Evolutionary conservation across 768 basidiomycete species (phyloP), one percentile per base, ranked within the genome.

Genomic region (Xerocomus spinulosus): DNA sequence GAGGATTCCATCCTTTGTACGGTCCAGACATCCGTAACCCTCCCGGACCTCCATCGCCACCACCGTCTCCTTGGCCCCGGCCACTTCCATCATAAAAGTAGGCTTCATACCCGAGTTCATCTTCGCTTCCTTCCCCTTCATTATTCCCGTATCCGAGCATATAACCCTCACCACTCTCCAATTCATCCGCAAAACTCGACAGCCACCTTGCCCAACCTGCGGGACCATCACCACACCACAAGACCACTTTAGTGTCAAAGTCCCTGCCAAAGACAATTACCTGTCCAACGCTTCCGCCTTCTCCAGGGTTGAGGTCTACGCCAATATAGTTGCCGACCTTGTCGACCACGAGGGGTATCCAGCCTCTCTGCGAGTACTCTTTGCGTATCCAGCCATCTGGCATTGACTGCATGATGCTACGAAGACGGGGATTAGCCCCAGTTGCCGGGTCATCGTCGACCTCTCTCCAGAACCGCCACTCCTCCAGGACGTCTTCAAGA

Each of bases 241-340:
- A 73, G 34, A 98, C 94, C 30, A 96, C 90, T 64, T 99, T 99
- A 10, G 92, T 87, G 68, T 99, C 96, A 67, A 98, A 97, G 63
- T 98, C 96, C 42, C 96, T 81, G n/a, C 96, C 96, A 65, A 98
- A 99, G 41, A 97, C 85, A 49, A 99, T 96, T 39, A 97, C 95
- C 64, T 99, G 96, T 6, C 96, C 96, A 46, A 77, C 73, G 9
- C 77, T 70, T 36, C 92, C 93, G 39, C 70, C 69, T 61, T 85
- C 82, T 9, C 64, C 88, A 8, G 95, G 95, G 67, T 87, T 92
- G 49, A 99, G 77, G 67, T 99, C 96, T 39, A 99, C 77, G 47
- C 96, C 96, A 50, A 98, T 79, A 64, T 99, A 99, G 70, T 99
- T 99, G 26, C 96, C 96, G 25, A 81, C 83, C 57, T 91, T 89